Evolutionary conservation across 2,329 filamentous ascomycete species (phyloP).

Genomic region (Alternaria consortialis): DNA sequence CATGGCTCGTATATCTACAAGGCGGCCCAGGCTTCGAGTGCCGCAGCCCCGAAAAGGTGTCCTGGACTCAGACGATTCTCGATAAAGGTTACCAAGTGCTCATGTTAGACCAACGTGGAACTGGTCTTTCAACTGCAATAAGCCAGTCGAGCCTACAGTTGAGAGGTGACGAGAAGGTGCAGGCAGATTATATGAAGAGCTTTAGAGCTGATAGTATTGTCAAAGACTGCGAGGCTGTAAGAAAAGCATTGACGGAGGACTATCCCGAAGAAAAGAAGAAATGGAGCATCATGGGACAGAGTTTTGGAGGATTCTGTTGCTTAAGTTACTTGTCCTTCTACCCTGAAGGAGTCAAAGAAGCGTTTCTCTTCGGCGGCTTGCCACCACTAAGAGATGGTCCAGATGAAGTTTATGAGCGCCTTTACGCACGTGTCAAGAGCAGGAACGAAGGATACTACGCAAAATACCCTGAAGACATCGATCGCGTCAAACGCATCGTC

Average conservation of each 20-base stretch:
- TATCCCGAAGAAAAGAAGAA: constrained; percentile 74
- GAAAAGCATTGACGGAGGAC: constrained; percentile 74
- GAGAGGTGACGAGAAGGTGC: constrained; percentile 69
- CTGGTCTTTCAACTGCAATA: constrained; percentile 83
- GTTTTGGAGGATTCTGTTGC: constrained; percentile 88
- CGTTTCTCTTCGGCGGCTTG: constrained; percentile 84
- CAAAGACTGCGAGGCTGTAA: constrained; percentile 85
- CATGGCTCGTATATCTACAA: constrained; percentile 77
- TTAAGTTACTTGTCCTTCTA: constrained; percentile 84
- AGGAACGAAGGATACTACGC: constrained; percentile 82
- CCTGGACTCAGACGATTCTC: constrained; percentile 75
- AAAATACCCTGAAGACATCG: constrained; percentile 85
- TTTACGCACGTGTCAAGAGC: constrained; percentile 73
- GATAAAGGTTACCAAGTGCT: constrained; percentile 84
- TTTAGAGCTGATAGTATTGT: constrained; percentile 94
- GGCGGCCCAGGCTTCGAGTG: constrained; percentile 87
- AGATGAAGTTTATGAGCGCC: constrained; percentile 77
- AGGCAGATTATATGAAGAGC: constrained; percentile 81
- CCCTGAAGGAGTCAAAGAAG: constrained; percentile 79
- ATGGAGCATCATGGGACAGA: constrained; percentile 90
- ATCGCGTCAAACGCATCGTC: constrained; percentile 72
- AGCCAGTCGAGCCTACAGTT: constrained; percentile 74
- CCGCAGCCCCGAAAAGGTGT: constrained; percentile 74
- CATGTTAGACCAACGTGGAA: constrained; percentile 90
- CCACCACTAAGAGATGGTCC: constrained; percentile 76